phyloP scores from a whole-genome alignment of 805 yeast genomes.

The Babjeviella inositovora region DNA sequence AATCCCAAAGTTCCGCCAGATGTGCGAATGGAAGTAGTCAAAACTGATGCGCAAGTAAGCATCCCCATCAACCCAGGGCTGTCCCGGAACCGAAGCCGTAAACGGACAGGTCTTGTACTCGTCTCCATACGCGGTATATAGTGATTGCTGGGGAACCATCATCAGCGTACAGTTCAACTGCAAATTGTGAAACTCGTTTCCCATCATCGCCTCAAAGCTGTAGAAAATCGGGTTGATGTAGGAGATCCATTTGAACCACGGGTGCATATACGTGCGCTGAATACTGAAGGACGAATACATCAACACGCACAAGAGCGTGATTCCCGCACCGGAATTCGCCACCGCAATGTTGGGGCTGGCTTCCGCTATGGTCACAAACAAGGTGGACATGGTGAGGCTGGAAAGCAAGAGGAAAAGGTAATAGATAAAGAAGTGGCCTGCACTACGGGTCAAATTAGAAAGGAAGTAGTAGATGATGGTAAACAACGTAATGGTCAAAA shows the following conservation, averaged over 20 bases:
- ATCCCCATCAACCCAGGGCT: slow-evolving; percentile 37
- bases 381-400: slow-evolving; percentile 27
- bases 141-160: slow-evolving; percentile 5
- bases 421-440: slow-evolving; percentile 38
- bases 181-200: slow-evolving; percentile 46
- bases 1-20: slow-evolving; percentile 75
- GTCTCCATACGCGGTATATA: no score
- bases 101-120: no score
- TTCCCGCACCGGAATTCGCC: slow-evolving; percentile 48
- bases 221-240: slow-evolving; percentile 41
- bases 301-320: slow-evolving; percentile 28
- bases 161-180: slow-evolving; percentile 33
- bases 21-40: slow-evolving; percentile 36
- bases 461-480: slow-evolving; percentile 39
- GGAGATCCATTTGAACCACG: slow-evolving; percentile 59
- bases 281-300: slow-evolving; percentile 55
- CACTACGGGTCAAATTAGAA: slow-evolving; percentile 26
- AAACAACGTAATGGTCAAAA: slow-evolving; percentile 24
- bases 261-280: slow-evolving; percentile 44
- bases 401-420: slow-evolving; percentile 24
- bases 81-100: slow-evolving; percentile 45
- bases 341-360: slow-evolving; percentile 27
- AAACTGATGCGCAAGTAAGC: slow-evolving; percentile 30
- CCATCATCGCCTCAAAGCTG: slow-evolving; percentile 47
- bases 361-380: slow-evolving; percentile 41